phyloP scores from a whole-genome alignment of 1,284 basidiomycete species.

The Cystobasidium sp. region DNA sequence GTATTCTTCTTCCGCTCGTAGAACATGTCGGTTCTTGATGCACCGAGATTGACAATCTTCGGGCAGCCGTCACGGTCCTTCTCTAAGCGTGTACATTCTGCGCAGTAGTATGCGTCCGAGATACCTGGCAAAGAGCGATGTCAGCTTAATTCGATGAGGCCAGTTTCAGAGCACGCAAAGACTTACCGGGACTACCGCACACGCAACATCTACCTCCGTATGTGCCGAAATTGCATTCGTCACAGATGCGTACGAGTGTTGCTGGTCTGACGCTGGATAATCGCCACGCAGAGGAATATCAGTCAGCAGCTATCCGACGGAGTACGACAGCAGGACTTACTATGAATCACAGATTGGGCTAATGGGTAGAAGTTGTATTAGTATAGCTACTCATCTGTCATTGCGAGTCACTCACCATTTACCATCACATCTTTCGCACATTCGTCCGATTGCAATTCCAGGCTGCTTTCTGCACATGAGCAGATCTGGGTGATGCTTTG shows the following conservation, averaged over 20 bases:
- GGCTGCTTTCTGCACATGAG: conserved; percentile 53
- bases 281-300: conserved; percentile 10
- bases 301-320: conserved; percentile 8
- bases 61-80: conserved; percentile 98
- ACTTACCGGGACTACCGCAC: conserved; percentile 85
- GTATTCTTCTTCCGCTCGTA: conserved; percentile 67
- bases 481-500: conserved; percentile 49
- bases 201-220: conserved; percentile 97
- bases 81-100: conserved; percentile 85
- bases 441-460: conserved; percentile 75
- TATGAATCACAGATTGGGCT: conserved; percentile 99
- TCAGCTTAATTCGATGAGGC: neutral
- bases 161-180: neutral
- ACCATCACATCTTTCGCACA: conserved; percentile 99
- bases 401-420: conserved; percentile 74
- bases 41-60: conserved; percentile 95
- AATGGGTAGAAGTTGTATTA: neutral
- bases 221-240: conserved; percentile 97
- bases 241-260: conserved; percentile 95
- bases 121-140: conserved; percentile 66
- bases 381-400: neutral
- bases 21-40: conserved; percentile 77
- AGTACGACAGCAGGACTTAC: neutral
- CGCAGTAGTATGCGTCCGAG: conserved; percentile 96
- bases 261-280: conserved; percentile 77